Evolutionary conservation across 2,329 filamentous ascomycete species (phyloP), one percentile per base, ranked within the genome.

Genomic region (Septoria linicola): DNA sequence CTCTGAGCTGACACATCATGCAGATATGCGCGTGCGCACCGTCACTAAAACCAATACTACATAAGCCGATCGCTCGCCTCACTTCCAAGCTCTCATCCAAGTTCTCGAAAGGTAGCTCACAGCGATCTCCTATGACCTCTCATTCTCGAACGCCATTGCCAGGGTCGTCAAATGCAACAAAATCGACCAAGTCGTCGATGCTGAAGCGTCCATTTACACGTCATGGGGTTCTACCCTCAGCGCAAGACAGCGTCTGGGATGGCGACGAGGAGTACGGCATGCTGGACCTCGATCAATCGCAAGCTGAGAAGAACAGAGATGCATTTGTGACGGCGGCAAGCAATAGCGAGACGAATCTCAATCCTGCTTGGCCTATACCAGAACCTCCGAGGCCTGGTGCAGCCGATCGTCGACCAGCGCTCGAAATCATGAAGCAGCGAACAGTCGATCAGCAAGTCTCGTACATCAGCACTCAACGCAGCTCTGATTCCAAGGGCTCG

Each of bases 1-100:
- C 23, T 27, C 4, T 41, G 11, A 14, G 45, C 49, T 59, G 27
- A 59, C 20, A 8, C 8, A 2, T 19, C 10, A 10, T 19, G 3
- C 30, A 70, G 65, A 67, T 71, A 14, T 71, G 69, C 55, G 68
- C 68, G 35, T 70, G 68, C 47, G 68, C 66, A 7, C 69, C 69
- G 23, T 63, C 69, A 1, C 62, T 68, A 41, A 68, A 70, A 37
- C 61, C 67, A 3, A 56, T 71, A 7, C 45, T 66, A n/a, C 58
- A 57, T 40, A 50, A 59, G 20, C 64, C 60, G 2, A 36, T 67
- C 39, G 30, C 47, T 6, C 44, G 36, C 21, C 36, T 66, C 27
- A 61, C 60, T 4, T 54, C 50, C 31, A 60, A 57, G 35, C 23
- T 65, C 21, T 56, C 52, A 14, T 63, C 59, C 10, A 49, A 62